Percentiles rank a stretch among this genome's conserved stretches.
Evolutionary conservation across 495 filamentous ascomycete species (phyloP).

Genomic region (Platismatia glauca): DNA sequence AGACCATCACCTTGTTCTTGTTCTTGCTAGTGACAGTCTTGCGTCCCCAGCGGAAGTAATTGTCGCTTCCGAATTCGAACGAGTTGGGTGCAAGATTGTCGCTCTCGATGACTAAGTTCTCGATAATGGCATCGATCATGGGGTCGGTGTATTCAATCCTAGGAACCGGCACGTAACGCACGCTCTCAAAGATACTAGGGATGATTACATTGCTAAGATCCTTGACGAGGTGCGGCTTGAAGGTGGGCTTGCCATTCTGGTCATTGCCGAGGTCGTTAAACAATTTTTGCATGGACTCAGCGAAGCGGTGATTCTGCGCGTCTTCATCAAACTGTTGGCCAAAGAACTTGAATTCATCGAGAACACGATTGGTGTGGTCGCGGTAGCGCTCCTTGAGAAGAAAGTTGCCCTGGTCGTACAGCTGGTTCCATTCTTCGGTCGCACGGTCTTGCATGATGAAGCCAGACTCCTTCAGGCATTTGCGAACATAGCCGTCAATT

Average conservation of each 20-base stretch:
- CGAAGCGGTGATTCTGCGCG: conserved; percentile 73
- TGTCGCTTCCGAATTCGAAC: conserved; percentile 81
- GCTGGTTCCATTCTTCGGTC: conserved; percentile 70
- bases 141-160: conserved; percentile 88
- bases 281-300: conserved; percentile 65
- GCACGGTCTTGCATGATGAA: conserved; percentile 79
- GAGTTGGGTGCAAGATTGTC: conserved; percentile 97
- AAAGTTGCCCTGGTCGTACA: conserved; percentile 82
- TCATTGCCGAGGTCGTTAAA: conserved; percentile 83
- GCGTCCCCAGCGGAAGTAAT: conserved; percentile 92
- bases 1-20: conserved; percentile 73
- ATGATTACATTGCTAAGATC: conserved; percentile 82
- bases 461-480: conserved; percentile 78
- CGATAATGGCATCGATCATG: conserved; percentile 76
- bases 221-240: conserved; percentile 87
- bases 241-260: conserved; percentile 69
- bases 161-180: conserved; percentile 88
- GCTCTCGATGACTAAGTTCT: conserved; percentile 90
- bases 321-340: conserved; percentile 84
- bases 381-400: conserved; percentile 84
- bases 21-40: conserved; percentile 73
- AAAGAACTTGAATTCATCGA: conserved; percentile 85
- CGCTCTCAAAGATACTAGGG: conserved; percentile 72
- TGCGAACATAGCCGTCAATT: conserved; percentile 67
- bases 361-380: conserved; percentile 74